Percentiles rank a stretch among this genome's conserved stretches.
Evolutionary conservation across 2,329 filamentous ascomycete species (phyloP).

Genomic region (Ceratocystis variospora): DNA sequence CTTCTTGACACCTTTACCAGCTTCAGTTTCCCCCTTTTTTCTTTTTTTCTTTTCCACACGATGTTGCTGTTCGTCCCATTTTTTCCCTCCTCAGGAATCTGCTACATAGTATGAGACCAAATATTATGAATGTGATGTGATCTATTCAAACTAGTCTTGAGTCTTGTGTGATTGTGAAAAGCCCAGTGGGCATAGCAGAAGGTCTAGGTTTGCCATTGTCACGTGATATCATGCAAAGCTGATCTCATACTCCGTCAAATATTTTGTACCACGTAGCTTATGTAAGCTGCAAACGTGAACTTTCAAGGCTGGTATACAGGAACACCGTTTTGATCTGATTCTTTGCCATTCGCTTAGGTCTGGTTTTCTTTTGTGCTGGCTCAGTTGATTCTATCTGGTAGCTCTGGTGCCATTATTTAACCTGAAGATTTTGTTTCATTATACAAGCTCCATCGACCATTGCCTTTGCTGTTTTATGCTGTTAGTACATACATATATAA

Average conservation of each 20-base stretch:
- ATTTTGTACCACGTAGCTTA: neutral
- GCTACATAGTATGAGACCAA: constrained; percentile 5
- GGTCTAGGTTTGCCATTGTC: neutral
- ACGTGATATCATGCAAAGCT: neutral
- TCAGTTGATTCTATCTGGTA: neutral
- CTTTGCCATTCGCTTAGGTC: neutral
- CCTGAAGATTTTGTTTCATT: neutral
- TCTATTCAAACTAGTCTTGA: neutral
- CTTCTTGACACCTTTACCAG: neutral
- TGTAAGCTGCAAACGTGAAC: neutral
- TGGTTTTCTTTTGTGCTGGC: neutral
- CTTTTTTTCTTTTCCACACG: neutral
- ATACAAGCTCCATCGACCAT: neutral
- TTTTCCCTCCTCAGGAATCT: neutral
- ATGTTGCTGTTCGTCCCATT: neutral
- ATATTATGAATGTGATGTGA: constrained; percentile 8
- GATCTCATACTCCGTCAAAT: neutral
- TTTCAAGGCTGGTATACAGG: neutral
- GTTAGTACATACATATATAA: neutral
- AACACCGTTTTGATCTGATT: neutral
- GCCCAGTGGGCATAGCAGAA: neutral
- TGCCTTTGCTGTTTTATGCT: neutral
- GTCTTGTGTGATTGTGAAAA: neutral
- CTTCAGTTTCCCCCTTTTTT: neutral
- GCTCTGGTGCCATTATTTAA: neutral